Evolutionary conservation across 2,329 filamentous ascomycete genomes (phyloP).

Genomic region (Aspergillus sp.): DNA sequence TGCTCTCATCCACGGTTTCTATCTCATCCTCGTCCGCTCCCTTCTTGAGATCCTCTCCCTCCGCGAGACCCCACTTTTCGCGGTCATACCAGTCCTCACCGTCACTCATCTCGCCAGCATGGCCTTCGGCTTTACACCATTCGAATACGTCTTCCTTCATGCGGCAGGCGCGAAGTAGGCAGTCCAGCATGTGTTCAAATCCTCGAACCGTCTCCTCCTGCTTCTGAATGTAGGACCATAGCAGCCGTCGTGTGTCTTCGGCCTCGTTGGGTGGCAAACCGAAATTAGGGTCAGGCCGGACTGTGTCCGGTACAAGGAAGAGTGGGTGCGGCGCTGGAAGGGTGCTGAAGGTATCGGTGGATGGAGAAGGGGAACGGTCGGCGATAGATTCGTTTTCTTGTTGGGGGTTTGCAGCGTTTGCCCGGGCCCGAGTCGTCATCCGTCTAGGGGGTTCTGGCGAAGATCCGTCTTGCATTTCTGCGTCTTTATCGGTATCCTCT

Average conservation of each 20-base stretch:
- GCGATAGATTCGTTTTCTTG: slow-evolving; percentile 19
- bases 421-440: slow-evolving; percentile 44
- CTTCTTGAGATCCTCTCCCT: slow-evolving; percentile 54
- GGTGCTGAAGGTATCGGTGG: slow-evolving; percentile 25
- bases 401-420: slow-evolving; percentile 29
- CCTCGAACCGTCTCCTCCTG: slow-evolving; percentile 60
- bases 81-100: slow-evolving; percentile 65
- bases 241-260: slow-evolving; percentile 56
- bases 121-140: slow-evolving; percentile 59
- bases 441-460: slow-evolving; percentile 39
- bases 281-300: slow-evolving; percentile 50
- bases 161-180: slow-evolving; percentile 55
- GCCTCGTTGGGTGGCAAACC: slow-evolving; percentile 56
- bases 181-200: slow-evolving; percentile 51
- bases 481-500: slow-evolving; percentile 22
- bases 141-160: slow-evolving; percentile 56
- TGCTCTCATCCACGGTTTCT: slow-evolving; percentile 42
- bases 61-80: slow-evolving; percentile 54
- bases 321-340: slow-evolving; percentile 50
- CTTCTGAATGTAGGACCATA: slow-evolving; percentile 61
- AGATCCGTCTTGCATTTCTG: slow-evolving; percentile 29
- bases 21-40: slow-evolving; percentile 59
- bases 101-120: slow-evolving; percentile 62
- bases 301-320: slow-evolving; percentile 50
- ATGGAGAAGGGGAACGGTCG: slow-evolving; percentile 17